Evolutionary conservation across 148 eudicot genomes (phyloP).

Genomic region (Amaranthus palmeri): DNA sequence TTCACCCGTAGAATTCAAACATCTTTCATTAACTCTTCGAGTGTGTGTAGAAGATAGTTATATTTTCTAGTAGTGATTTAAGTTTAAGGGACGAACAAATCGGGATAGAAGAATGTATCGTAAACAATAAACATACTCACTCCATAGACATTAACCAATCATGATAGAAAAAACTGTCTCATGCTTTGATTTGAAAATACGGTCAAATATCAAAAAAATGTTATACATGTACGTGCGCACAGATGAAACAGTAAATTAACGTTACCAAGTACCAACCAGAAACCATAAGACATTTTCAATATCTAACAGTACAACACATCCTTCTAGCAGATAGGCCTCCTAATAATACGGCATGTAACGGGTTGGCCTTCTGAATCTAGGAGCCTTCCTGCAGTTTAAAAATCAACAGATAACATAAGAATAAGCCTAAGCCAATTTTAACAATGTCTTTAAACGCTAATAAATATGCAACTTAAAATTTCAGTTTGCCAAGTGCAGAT

Average conservation of each 20-base stretch:
- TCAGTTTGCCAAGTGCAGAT: too few relatives aligned
- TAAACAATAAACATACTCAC: too few relatives aligned
- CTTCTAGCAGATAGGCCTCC: conserved; percentile 14
- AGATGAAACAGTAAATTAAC: background rate
- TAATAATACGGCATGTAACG: conserved; percentile 90
- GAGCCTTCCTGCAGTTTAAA: conserved; percentile 57
- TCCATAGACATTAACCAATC: too few relatives aligned
- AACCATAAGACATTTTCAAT: background rate
- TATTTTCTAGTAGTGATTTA: too few relatives aligned
- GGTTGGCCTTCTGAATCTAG: conserved; percentile 81
- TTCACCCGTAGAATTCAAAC: too few relatives aligned
- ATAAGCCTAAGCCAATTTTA: background rate
- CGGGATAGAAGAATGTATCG: too few relatives aligned
- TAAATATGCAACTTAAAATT: too few relatives aligned
- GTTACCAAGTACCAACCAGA: conserved; percentile 10
- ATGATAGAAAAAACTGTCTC: too few relatives aligned
- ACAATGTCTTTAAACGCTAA: background rate
- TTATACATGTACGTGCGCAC: conserved; percentile 4
- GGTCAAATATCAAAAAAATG: background rate
- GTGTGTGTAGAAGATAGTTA: too few relatives aligned
- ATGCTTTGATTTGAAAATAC: too few relatives aligned
- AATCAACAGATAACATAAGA: background rate
- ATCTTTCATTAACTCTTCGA: too few relatives aligned
- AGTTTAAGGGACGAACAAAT: too few relatives aligned
- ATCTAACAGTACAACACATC: background rate